These are phyloP conservation scores for Cyberlindnera maclurae DNA, from an alignment of 805 yeast genomes.

Conservation along the genomic window DNA sequence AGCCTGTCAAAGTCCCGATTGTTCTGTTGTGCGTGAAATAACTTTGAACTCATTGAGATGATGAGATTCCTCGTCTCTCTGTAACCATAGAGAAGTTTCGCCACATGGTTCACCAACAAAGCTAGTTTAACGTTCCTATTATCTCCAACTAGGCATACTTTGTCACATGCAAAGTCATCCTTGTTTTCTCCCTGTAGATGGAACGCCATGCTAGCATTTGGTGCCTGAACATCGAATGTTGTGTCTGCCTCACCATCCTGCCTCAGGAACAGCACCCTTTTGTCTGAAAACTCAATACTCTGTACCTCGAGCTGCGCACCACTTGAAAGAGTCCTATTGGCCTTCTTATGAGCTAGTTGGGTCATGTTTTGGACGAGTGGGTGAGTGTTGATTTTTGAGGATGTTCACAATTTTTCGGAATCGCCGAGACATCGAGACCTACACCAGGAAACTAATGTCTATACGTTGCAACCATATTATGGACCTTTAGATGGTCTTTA, in stretches of 20 bases:
- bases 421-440: too few relatives aligned
- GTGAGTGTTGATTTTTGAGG: too few relatives aligned
- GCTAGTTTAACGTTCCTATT: conserved; percentile 12
- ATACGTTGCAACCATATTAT: background rate
- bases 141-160: conserved; percentile 19
- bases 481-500: background rate
- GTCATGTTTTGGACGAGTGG: background rate
- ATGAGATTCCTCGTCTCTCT: conserved; percentile 15
- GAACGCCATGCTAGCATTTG: conserved; percentile 12
- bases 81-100: conserved; percentile 15
- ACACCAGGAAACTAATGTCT: background rate
- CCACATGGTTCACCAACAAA: conserved; percentile 17
- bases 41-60: conserved; percentile 22
- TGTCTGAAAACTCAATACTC: conserved; percentile 28
- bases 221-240: conserved; percentile 20
- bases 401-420: too few relatives aligned
- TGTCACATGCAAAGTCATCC: conserved; percentile 39
- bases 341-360: background rate
- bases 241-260: conserved; percentile 34
- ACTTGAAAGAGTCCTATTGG: background rate
- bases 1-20: conserved; percentile 13
- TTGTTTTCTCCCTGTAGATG: conserved; percentile 4
- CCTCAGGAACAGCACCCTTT: conserved; percentile 32
- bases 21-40: conserved; percentile 8
- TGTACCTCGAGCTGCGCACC: conserved; percentile 4